phyloP scores from a whole-genome alignment of 306 rosid genomes.

The Vigna mungo region DNA sequence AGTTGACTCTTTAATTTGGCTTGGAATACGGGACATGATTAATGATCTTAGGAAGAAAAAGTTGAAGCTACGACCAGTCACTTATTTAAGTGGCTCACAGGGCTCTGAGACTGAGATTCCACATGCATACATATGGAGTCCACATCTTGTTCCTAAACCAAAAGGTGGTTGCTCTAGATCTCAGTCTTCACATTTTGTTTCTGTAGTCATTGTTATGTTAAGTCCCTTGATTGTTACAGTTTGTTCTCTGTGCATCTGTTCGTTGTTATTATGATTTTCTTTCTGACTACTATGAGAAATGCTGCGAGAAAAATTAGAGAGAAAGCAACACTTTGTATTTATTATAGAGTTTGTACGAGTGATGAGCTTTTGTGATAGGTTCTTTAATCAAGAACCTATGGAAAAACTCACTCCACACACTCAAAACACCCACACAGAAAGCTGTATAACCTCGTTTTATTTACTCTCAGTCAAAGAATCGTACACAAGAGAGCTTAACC shows the following conservation, averaged over 20 bases:
- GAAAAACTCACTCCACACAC: too few relatives aligned
- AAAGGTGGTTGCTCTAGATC: slow-evolving; percentile 67
- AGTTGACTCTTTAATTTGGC: slow-evolving; percentile 97
- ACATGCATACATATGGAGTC: slow-evolving; percentile 99
- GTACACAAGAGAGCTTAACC: too few relatives aligned
- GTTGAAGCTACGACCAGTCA: slow-evolving; percentile 93
- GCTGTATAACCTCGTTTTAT: too few relatives aligned
- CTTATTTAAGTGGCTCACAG: slow-evolving; percentile 98
- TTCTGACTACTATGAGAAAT: slow-evolving; percentile 12
- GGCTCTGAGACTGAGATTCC: slow-evolving; percentile 90
- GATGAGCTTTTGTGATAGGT: background rate
- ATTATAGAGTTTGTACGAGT: background rate
- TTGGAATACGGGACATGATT: slow-evolving; percentile 97
- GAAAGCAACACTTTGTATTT: background rate
- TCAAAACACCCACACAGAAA: accelerated
- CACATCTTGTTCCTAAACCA: slow-evolving; percentile 99
- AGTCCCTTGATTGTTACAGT: slow-evolving; percentile 21
- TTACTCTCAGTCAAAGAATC: too few relatives aligned
- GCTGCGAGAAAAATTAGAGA: background rate
- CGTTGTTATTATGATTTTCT: slow-evolving; percentile 19
- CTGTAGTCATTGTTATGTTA: slow-evolving; percentile 9
- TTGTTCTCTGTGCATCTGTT: slow-evolving; percentile 17
- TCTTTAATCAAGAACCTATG: too few relatives aligned
- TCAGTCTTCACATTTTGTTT: slow-evolving; percentile 33
- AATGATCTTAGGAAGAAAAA: slow-evolving; percentile 94